Evolutionary conservation across 2,329 filamentous ascomycete genomes (phyloP).

Genomic region (Rhynchosporium secalis): DNA sequence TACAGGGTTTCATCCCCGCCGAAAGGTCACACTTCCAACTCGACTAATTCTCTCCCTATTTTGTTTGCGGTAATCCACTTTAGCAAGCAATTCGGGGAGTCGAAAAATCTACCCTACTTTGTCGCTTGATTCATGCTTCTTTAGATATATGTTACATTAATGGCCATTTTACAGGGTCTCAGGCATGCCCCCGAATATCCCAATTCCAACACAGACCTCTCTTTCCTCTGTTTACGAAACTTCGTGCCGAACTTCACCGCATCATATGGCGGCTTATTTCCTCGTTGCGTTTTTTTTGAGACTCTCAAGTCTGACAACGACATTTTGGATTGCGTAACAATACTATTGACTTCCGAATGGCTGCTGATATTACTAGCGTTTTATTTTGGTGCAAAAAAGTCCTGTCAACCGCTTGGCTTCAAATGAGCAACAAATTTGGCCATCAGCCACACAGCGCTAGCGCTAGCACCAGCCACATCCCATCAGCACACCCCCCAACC

Average conservation of each 20-base stretch:
- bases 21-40: not conserved
- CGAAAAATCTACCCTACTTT: not conserved
- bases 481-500: not conserved
- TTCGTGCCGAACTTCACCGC: conserved; percentile 11
- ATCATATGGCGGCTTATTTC: no score
- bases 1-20: not conserved
- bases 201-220: not conserved
- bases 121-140: not conserved
- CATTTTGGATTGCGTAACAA: no score
- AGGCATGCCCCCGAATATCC: not conserved
- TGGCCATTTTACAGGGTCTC: not conserved
- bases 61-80: not conserved
- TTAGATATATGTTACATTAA: not conserved
- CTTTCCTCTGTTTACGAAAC: not conserved
- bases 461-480: conserved; percentile 2
- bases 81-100: not conserved
- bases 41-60: not conserved
- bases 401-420: no score
- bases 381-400: conserved; percentile 1
- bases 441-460: not conserved
- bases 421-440: not conserved
- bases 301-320: no score
- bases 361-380: conserved; percentile 4
- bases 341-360: no score
- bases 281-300: no score